phyloP scores from a whole-genome alignment of 2,329 filamentous ascomycete species.

The Fusarium succisae region DNA sequence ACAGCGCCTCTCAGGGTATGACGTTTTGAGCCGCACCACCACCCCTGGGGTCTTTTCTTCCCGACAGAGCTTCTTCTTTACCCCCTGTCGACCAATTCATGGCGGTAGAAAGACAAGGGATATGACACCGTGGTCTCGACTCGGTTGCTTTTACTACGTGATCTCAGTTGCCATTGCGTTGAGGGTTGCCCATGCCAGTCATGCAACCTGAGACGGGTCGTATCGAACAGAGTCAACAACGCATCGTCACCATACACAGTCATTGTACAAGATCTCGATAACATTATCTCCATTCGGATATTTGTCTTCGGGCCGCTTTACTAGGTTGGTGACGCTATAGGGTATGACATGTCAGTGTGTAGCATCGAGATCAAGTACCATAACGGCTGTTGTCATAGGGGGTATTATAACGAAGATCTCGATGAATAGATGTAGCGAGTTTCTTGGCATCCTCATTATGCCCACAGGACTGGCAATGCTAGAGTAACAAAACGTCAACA shows the following conservation, averaged over 20 bases:
- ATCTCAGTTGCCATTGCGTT: neutral
- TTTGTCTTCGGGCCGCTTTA: neutral
- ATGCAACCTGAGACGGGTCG: neutral
- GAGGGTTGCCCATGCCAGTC: neutral
- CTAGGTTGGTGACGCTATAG: neutral
- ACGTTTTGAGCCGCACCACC: slow-evolving; percentile 36
- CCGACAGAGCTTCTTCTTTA: slow-evolving; percentile 9
- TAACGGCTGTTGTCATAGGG: neutral
- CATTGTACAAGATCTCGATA: slow-evolving; percentile 9
- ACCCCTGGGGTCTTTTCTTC: slow-evolving; percentile 1
- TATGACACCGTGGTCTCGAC: slow-evolving; percentile 6
- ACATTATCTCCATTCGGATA: neutral
- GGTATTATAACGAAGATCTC: neutral
- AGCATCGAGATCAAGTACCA: slow-evolving; percentile 7
- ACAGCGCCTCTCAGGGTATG: slow-evolving; percentile 26
- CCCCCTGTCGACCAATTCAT: slow-evolving; percentile 2
- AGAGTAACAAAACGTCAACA: neutral
- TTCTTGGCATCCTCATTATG: neutral
- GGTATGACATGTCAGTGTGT: neutral
- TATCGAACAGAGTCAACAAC: neutral
- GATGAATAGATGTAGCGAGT: neutral
- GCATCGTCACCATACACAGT: neutral
- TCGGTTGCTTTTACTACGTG: neutral
- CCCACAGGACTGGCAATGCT: neutral
- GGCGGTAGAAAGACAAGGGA: slow-evolving; percentile 10